Conservation (phyloP, 148 eudicot genomes). For the Rhododendron vialii region DNA sequence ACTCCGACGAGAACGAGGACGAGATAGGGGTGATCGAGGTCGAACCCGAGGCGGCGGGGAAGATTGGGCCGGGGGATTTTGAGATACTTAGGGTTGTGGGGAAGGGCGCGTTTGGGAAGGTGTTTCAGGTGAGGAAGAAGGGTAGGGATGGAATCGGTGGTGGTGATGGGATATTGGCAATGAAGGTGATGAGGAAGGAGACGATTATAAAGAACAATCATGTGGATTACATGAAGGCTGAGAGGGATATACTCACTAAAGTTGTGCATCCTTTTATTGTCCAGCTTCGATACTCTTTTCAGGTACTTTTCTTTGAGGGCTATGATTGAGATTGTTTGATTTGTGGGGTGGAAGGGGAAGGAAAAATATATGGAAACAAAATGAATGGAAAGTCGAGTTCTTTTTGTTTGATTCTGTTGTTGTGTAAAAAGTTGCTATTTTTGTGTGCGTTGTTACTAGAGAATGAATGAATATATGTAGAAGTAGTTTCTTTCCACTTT, state of each 20-base stretch:
- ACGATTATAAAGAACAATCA: conserved; percentile 82
- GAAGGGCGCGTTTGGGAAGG: conserved; percentile 92
- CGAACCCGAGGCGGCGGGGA: conserved; percentile 23
- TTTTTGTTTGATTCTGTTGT: not conserved
- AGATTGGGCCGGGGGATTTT: conserved; percentile 73
- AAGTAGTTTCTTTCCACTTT: not conserved
- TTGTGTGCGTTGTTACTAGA: not conserved
- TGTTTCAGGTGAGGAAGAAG: conserved; percentile 72
- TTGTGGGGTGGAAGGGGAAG: not conserved
- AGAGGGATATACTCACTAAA: conserved; percentile 91
- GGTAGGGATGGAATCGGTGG: conserved; percentile 14
- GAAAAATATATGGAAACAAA: not conserved
- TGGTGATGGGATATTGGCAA: conserved; percentile 67
- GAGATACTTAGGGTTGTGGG: conserved; percentile 82
- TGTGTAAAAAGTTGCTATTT: not conserved
- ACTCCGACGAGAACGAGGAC: conserved; percentile 21
- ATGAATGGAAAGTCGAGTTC: not conserved
- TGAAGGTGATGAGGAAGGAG: conserved; percentile 91
- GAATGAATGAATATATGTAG: too few species aligned
- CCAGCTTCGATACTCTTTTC: conserved; percentile 84
- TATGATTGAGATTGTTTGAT: not conserved
- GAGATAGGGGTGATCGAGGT: conserved; percentile 12
- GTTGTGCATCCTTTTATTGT: conserved; percentile 85
- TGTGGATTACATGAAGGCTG: conserved; percentile 91
- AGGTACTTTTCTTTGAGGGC: conserved; percentile 34